phyloP scores from a whole-genome alignment of 495 filamentous ascomycete species.

The Penicillium ucsense region DNA sequence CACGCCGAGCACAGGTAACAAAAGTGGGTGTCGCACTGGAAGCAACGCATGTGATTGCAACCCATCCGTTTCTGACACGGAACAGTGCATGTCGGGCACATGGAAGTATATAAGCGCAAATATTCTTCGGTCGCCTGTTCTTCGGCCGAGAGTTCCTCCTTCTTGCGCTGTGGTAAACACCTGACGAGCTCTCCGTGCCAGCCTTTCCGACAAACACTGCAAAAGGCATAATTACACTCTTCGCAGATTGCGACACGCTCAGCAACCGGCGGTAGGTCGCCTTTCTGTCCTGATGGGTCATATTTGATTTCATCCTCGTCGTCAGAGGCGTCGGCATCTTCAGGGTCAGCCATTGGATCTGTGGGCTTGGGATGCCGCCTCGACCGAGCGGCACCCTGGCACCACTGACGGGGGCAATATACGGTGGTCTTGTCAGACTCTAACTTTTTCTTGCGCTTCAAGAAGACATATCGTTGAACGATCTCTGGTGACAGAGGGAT shows the following conservation, averaged over 20 bases:
- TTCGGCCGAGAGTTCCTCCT: constrained; percentile 59
- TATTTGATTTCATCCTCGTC: constrained; percentile 23
- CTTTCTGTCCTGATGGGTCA: constrained; percentile 27
- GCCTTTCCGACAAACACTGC: constrained; percentile 56
- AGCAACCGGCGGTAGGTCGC: constrained; percentile 33
- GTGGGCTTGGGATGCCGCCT: constrained; percentile 64
- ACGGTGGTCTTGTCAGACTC: constrained; percentile 86
- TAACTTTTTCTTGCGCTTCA: constrained; percentile 86
- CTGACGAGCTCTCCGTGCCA: constrained; percentile 85
- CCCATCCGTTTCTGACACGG: constrained; percentile 83
- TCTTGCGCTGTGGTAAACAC: constrained; percentile 47
- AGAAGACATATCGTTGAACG: constrained; percentile 74
- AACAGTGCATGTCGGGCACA: constrained; percentile 83
- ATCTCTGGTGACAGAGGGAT: constrained; percentile 65
- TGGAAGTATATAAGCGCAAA: constrained; percentile 65
- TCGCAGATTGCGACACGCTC: constrained; percentile 76
- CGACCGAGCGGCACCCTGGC: constrained; percentile 78
- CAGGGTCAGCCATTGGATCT: constrained; percentile 41
- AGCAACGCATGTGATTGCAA: constrained; percentile 98
- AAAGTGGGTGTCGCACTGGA: constrained; percentile 82
- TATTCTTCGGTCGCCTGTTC: constrained; percentile 80
- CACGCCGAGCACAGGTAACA: constrained; percentile 91
- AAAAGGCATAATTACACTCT: constrained; percentile 89
- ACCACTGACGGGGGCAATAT: constrained; percentile 93
- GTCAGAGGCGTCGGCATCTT: constrained; percentile 40